phyloP scores from a whole-genome alignment of 225 moss, liverwort and hornwort species.

The Physcomitrium patens region DNA sequence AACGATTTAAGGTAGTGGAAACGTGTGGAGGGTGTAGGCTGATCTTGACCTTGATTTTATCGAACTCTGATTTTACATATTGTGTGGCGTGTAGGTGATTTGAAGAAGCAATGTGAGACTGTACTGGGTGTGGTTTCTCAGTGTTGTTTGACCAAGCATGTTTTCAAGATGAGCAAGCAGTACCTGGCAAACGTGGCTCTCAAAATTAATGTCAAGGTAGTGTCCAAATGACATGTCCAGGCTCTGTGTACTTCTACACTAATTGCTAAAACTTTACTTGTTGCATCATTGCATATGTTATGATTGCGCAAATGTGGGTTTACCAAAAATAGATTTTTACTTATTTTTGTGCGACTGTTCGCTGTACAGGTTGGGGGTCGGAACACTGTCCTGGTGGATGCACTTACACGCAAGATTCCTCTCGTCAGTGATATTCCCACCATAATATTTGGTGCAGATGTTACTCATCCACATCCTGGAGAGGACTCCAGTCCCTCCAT shows the following conservation, averaged over 20 bases:
- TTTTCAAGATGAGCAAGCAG: constrained; percentile 93
- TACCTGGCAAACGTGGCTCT: constrained; percentile 95
- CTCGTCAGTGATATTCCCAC: constrained; percentile 97
- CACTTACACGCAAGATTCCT: constrained; percentile 78
- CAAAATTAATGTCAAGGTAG: constrained; percentile 94
- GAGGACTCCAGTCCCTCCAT: constrained; percentile 98
- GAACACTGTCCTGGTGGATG: constrained; percentile 94
- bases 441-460: constrained; percentile 98
- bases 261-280: no score
- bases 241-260: neutral
- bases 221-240: neutral
- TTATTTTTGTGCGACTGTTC: neutral
- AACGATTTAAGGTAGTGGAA: neutral
- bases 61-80: neutral
- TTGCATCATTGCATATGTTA: neutral
- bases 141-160: constrained; percentile 94
- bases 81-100: constrained; percentile 54
- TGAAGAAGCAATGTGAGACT: constrained; percentile 94
- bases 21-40: neutral
- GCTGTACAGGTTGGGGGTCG: constrained; percentile 79
- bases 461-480: constrained; percentile 99
- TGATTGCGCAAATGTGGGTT: neutral
- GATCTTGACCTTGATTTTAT: accelerated
- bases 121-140: constrained; percentile 93
- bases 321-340: neutral